phyloP scores from a whole-genome alignment of 352 stramenopile genomes.

The Globisporangium nunn region DNA sequence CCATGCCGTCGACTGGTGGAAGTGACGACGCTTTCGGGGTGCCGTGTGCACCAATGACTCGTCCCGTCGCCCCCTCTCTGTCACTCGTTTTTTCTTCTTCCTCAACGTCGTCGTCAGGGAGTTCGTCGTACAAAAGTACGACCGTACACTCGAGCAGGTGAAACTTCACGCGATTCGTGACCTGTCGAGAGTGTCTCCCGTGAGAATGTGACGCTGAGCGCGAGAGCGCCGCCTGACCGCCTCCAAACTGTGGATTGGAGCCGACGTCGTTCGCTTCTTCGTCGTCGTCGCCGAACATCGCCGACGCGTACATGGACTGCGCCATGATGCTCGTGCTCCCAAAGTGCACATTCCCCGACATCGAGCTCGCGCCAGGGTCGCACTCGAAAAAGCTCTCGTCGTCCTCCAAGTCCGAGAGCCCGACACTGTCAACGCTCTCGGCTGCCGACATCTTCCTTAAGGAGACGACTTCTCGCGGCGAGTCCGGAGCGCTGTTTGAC shows the following conservation, averaged over 20 bases:
- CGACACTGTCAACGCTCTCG: slow-evolving; percentile 75
- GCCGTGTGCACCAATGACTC: slow-evolving; percentile 18
- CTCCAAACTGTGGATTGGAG: neutral
- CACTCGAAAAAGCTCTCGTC: slow-evolving; percentile 77
- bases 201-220: slow-evolving; percentile 4
- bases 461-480: slow-evolving; percentile 8
- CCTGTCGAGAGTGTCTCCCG: slow-evolving; percentile 21
- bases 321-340: slow-evolving; percentile 43
- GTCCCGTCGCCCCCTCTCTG: slow-evolving; percentile 12
- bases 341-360: slow-evolving; percentile 23
- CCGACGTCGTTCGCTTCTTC: slow-evolving; percentile 16
- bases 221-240: slow-evolving; percentile 2
- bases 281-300: slow-evolving; percentile 36
- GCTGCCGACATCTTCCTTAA: slow-evolving; percentile 50
- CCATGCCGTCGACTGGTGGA: slow-evolving; percentile 52
- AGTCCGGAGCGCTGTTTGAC: neutral
- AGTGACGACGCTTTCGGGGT: slow-evolving; percentile 26
- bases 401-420: slow-evolving; percentile 78
- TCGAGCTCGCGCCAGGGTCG: slow-evolving; percentile 49
- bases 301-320: slow-evolving; percentile 82
- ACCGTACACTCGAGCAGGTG: slow-evolving; percentile 72
- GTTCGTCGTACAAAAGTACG: slow-evolving; percentile 77
- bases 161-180: slow-evolving; percentile 62
- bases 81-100: slow-evolving; percentile 16
- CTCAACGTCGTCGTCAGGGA: slow-evolving; percentile 46